Evolutionary conservation across 78 protist species (phyloP).

Genomic region (Bodo saltans): DNA sequence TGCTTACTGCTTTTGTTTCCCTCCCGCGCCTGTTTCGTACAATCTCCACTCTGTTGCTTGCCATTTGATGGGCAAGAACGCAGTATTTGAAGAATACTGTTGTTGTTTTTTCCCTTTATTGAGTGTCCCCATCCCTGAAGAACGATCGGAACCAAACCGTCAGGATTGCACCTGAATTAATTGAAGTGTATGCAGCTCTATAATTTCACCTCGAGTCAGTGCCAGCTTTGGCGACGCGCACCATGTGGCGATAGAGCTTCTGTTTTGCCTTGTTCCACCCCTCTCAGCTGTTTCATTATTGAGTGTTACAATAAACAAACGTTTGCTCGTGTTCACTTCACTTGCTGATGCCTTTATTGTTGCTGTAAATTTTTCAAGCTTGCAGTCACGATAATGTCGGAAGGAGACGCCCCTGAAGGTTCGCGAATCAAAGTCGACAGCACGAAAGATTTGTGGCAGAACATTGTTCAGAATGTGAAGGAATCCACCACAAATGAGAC

Average conservation of each 20-base stretch:
- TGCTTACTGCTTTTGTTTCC: background rate
- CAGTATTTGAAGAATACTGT: too few relatives aligned
- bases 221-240: too few relatives aligned
- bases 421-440: slow-evolving; percentile 5
- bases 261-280: too few relatives aligned
- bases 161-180: too few relatives aligned
- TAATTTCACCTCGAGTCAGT: too few relatives aligned
- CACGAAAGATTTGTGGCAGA: slow-evolving; percentile 18
- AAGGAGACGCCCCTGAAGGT: background rate
- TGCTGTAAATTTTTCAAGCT: background rate
- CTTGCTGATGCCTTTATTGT: too few relatives aligned
- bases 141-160: too few relatives aligned
- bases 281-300: background rate
- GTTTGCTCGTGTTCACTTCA: too few relatives aligned
- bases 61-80: background rate
- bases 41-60: background rate
- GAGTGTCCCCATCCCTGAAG: too few relatives aligned
- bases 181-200: too few relatives aligned
- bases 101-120: too few relatives aligned
- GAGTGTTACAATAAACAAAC: background rate
- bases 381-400: background rate
- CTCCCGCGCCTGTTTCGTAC: background rate
- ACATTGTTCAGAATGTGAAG: slow-evolving; percentile 3
- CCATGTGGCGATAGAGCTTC: too few relatives aligned
- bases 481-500: background rate